Conservation (phyloP, 352 stramenopile species). For the Pythium aristosporum region DNA sequence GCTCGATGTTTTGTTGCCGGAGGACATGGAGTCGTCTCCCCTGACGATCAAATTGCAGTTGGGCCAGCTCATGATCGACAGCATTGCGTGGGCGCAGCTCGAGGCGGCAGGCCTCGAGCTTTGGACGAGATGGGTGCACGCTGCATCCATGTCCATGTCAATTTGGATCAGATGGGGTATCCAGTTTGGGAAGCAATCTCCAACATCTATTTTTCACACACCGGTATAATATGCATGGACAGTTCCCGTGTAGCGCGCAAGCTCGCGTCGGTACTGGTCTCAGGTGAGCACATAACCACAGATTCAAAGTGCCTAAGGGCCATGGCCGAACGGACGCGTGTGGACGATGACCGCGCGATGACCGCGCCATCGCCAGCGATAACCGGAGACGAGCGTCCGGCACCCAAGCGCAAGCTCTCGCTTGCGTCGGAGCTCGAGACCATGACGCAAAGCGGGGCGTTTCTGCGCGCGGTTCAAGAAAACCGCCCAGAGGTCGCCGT, state of each 20-base stretch:
- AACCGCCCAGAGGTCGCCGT: constrained; percentile 46
- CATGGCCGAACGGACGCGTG: neutral
- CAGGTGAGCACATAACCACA: neutral
- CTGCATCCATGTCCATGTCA: too few relatives aligned
- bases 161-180: too few relatives aligned
- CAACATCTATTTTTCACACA: constrained; percentile 1
- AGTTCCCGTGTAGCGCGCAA: too few relatives aligned
- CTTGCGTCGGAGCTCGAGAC: constrained; percentile 32
- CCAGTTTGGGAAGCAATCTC: too few relatives aligned
- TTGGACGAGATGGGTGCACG: too few relatives aligned
- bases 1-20: neutral
- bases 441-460: constrained; percentile 29
- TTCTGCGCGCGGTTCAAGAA: constrained; percentile 31
- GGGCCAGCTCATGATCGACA: too few relatives aligned
- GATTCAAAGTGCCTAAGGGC: neutral
- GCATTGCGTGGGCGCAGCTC: too few relatives aligned
- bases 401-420: constrained; percentile 26
- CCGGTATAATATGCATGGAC: too few relatives aligned
- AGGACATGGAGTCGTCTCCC: too few relatives aligned
- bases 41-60: too few relatives aligned
- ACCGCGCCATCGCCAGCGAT: neutral
- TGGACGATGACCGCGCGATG: neutral
- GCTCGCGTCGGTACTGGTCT: neutral
- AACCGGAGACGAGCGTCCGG: neutral
- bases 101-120: too few relatives aligned